phyloP scores from a whole-genome alignment of 2,329 filamentous ascomycete genomes.

The Talaromyces sp. region DNA sequence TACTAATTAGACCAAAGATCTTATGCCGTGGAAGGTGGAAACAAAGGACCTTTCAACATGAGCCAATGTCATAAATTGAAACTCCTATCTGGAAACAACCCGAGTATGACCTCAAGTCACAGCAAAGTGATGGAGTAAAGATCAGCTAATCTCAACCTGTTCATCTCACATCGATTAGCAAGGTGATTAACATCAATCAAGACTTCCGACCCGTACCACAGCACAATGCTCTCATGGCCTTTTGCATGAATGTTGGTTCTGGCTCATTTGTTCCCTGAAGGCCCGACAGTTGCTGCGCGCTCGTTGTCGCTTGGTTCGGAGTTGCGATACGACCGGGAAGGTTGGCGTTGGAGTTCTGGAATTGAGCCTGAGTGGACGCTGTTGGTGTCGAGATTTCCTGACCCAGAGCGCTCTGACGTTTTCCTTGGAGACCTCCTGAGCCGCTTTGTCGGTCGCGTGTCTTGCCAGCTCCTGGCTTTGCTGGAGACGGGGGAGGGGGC shows the following conservation, averaged over 20 bases:
- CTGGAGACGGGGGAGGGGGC: constrained; percentile 78
- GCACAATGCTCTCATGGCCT: constrained; percentile 88
- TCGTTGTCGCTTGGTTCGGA: constrained; percentile 51
- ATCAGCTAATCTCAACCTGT: constrained; percentile 30
- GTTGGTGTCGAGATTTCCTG: constrained; percentile 74
- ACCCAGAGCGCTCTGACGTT: constrained; percentile 61
- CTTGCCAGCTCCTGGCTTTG: constrained; percentile 70
- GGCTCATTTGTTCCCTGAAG: constrained; percentile 58
- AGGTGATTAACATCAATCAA: constrained; percentile 17
- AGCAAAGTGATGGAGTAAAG: constrained; percentile 5
- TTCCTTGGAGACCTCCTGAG: constrained; percentile 65
- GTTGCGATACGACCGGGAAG: constrained; percentile 60
- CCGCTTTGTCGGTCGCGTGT: constrained; percentile 68
- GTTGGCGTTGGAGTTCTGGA: constrained; percentile 91
- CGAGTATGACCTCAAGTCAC: background rate
- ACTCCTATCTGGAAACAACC: background rate
- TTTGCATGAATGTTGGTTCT: constrained; percentile 78
- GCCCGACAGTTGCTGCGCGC: constrained; percentile 51
- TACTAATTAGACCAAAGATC: background rate
- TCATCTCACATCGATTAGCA: constrained; percentile 22
- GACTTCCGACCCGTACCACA: constrained; percentile 57
- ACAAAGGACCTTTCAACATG: background rate
- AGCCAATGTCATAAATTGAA: background rate
- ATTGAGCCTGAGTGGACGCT: constrained; percentile 90
- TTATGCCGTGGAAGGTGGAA: background rate